phyloP scores from a whole-genome alignment of 768 basidiomycete genomes.

The Trametes sanguinea region DNA sequence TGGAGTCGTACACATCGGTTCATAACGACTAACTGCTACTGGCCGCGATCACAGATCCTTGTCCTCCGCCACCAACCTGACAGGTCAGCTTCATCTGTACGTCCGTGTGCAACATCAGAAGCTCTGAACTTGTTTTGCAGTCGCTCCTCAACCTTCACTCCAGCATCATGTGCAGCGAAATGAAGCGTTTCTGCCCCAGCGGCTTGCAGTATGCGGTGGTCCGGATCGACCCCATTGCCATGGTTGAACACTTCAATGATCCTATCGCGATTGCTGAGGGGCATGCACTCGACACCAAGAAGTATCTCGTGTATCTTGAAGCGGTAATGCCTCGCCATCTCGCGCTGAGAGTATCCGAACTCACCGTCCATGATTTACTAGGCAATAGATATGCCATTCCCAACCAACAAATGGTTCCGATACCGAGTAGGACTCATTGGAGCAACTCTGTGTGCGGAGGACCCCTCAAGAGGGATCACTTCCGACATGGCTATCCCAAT shows the following conservation, averaged over 20 bases:
- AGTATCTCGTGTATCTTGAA: conserved; percentile 4
- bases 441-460: background rate
- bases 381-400: background rate
- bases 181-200: background rate
- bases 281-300: background rate
- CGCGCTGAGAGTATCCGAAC: background rate
- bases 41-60: no score
- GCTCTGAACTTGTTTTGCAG: no score
- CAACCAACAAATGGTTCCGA: conserved; percentile 4
- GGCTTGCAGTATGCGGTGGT: background rate
- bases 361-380: no score
- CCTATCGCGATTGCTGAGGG: background rate
- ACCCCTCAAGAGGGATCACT: background rate
- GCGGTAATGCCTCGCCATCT: background rate
- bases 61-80: no score
- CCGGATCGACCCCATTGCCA: conserved; percentile 12
- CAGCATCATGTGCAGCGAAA: background rate
- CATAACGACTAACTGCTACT: no score
- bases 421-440: background rate
- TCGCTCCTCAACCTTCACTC: no score
- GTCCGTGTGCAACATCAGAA: no score
- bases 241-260: conserved; percentile 7
- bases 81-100: no score
- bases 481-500: conserved; percentile 15
- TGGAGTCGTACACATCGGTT: no score